phyloP scores from a whole-genome alignment of 1,139 yeast genomes.

The Zygosaccharomyces pseudobailii region DNA sequence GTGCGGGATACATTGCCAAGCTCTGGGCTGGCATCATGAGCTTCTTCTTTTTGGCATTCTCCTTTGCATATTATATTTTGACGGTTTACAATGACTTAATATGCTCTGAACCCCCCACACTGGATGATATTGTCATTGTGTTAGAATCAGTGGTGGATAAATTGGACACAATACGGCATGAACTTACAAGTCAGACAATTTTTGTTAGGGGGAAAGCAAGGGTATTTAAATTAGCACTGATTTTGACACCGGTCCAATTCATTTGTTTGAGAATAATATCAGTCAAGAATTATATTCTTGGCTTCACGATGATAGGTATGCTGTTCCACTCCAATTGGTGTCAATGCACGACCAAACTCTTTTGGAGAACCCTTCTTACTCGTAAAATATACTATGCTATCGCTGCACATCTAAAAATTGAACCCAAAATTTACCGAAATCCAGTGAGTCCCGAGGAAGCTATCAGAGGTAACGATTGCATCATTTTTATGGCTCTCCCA shows the following conservation, averaged over 20 bases:
- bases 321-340: conserved; percentile 29
- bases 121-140: conserved; percentile 31
- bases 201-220: conserved; percentile 7
- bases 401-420: conserved; percentile 1
- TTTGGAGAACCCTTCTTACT: conserved; percentile 27
- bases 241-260: conserved; percentile 16
- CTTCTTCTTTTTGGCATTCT: conserved; percentile 12
- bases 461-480: conserved; percentile 5
- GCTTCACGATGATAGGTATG: conserved; percentile 7
- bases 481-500: conserved; percentile 14
- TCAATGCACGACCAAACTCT: conserved; percentile 26
- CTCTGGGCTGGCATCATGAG: conserved; percentile 25
- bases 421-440: neutral
- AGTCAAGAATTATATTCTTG: conserved; percentile 12
- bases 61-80: conserved; percentile 21
- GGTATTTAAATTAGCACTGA: conserved; percentile 3
- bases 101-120: conserved; percentile 31
- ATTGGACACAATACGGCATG: conserved; percentile 19
- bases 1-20: conserved; percentile 2
- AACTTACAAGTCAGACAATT: conserved; percentile 11
- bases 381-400: conserved; percentile 18
- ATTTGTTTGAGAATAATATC: conserved; percentile 13
- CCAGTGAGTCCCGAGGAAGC: conserved; percentile 5
- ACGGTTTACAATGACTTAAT: conserved; percentile 20
- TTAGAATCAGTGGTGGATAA: conserved; percentile 27